Conservation (phyloP, 1,139 yeast species). For the Magnusiomyces suaveolens region DNA sequence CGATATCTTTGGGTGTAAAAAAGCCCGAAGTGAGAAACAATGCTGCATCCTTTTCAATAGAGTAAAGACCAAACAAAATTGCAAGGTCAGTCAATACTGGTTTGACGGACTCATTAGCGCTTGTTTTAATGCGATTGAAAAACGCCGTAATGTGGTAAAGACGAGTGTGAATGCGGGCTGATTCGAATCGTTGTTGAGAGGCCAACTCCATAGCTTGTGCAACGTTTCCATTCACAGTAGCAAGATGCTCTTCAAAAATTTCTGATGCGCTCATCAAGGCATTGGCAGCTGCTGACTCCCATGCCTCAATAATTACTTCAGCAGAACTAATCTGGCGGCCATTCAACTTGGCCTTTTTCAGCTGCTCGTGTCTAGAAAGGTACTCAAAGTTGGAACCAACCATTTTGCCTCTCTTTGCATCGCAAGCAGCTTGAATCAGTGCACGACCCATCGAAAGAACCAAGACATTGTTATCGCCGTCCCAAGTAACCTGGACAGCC, state of each 20-base stretch:
- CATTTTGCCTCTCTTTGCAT: constrained; percentile 21
- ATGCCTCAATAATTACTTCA: constrained; percentile 27
- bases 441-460: constrained; percentile 62
- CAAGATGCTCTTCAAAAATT: constrained; percentile 15
- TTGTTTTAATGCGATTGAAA: constrained; percentile 21
- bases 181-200: constrained; percentile 31
- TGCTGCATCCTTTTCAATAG: constrained; percentile 68
- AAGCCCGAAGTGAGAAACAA: constrained; percentile 60
- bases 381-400: constrained; percentile 22
- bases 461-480: constrained; percentile 27
- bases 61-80: constrained; percentile 55
- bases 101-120: constrained; percentile 22
- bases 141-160: constrained; percentile 29
- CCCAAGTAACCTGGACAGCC: constrained; percentile 97
- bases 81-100: constrained; percentile 42
- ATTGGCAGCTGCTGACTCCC: constrained; percentile 33
- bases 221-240: constrained; percentile 19
- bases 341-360: constrained; percentile 21
- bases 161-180: constrained; percentile 31
- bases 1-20: constrained; percentile 34
- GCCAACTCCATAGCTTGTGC: constrained; percentile 31
- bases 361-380: constrained; percentile 17
- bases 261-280: constrained; percentile 27
- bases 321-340: constrained; percentile 19
- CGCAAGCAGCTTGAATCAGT: constrained; percentile 25